These are phyloP conservation scores for Sphenostylis stenocarpa DNA, from an alignment of 306 rosid species.

Conservation along the genomic window DNA sequence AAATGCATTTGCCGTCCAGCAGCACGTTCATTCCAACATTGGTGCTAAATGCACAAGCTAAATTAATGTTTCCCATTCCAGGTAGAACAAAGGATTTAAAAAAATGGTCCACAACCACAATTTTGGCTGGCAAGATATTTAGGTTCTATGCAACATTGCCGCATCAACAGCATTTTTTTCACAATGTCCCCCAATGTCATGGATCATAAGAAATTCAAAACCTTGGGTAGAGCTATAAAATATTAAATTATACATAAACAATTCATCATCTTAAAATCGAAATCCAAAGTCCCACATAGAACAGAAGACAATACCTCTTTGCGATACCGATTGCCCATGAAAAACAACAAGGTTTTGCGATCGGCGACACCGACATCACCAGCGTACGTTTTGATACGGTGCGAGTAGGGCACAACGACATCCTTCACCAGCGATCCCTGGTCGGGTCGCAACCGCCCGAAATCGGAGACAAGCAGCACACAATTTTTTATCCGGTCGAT, in stretches of 20 bases:
- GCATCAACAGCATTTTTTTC: neutral
- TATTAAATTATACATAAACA: neutral
- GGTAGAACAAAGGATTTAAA: neutral
- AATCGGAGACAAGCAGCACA: slow-evolving; percentile 77
- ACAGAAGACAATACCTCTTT: slow-evolving; percentile 63
- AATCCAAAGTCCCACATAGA: neutral
- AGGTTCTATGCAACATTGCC: neutral
- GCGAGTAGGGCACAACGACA: slow-evolving; percentile 81
- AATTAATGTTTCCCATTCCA: neutral
- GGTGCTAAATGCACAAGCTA: neutral
- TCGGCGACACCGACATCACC: slow-evolving; percentile 56
- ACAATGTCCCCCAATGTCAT: neutral
- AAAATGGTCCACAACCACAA: neutral
- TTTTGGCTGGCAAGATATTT: neutral
- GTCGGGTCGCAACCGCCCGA: slow-evolving; percentile 72
- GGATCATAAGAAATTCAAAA: neutral
- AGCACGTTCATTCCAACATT: neutral
- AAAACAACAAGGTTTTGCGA: slow-evolving; percentile 76
- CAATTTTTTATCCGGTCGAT: slow-evolving; percentile 61
- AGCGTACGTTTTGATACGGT: slow-evolving; percentile 54
- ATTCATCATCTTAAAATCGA: neutral
- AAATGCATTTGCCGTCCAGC: neutral
- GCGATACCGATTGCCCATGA: slow-evolving; percentile 93
- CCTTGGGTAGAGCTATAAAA: neutral
- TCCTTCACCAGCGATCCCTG: slow-evolving; percentile 94